Evolutionary conservation across 1,284 basidiomycete genomes (phyloP), one percentile per base, ranked within the genome.

Genomic region (Mycena sp.): DNA sequence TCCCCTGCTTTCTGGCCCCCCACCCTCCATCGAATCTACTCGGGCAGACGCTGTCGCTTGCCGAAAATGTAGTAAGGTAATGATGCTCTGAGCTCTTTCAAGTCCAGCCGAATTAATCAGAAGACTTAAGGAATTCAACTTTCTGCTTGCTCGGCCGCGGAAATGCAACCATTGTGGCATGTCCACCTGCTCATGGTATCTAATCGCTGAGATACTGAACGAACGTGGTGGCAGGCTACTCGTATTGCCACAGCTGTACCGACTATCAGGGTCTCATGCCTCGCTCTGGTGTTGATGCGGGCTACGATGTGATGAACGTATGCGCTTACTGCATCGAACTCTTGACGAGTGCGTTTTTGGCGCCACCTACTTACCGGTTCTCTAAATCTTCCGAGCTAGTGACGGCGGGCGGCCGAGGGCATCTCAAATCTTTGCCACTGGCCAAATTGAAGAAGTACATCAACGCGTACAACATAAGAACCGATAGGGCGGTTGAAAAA

Each of bases 241-340:
- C 78, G 3, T 93, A 91, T 71, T 93, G 91, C 71, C 81, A 86
- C 43, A 86, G 83, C 50, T 93, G 91, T 73, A 81, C 87, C 0
- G 91, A 92, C 71, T 92, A 84, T 72, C 87, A 88, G 70, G 91
- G 90, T 1, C 79, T 93, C 44, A 87, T 91, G 86, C 91, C 90
- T 26, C 83, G 89, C 23, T 62, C 68, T 21, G 83, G 83, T 2
- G 17, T 19, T 6, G 61, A 72, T 21, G 77, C 78, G 25, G 90
- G 91, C 2, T 89, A 91, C 72, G 88, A 90, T 69, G 69, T 78
- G 6, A 81, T 85, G 64, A 76, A 81, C 30, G 91, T 93, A 25
- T 93, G 91, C 70, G 86, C 80, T 2, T 91, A 81, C 72, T 93
- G 91, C 74, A 87, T 91, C 44, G 90, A 92, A 59, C 81, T 84